Evolutionary conservation across 2,329 filamentous ascomycete genomes (phyloP), one percentile per base, ranked within the genome.

Genomic region (Chrysoporthe cubensis): DNA sequence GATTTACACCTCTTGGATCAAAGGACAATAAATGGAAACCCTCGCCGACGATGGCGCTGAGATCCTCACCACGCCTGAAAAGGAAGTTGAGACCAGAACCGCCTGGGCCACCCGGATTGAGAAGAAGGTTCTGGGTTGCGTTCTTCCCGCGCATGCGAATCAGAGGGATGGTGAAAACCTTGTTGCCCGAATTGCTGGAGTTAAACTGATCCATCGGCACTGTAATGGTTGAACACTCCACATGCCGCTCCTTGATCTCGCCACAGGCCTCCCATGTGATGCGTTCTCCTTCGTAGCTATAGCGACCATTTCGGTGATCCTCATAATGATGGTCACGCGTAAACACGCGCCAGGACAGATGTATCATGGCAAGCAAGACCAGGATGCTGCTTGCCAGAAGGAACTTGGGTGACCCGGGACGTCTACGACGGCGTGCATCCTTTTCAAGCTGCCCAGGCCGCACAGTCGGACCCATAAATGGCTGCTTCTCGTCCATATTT

Each of bases 91-190:
- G 71, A 2, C 83, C 83, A 54, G 80, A 80, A 9, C 73, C 82
- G 7, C 83, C 84, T 0, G 84, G 83, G 0, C 84, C 83, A 54
- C 83, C 83, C 0, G 82, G 81, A 69, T 84, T 84, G 16, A 84
- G 72, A 0, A 85, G 71, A 21, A 85, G 72, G 61, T 81, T 82
- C 58, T 77, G 75, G 14, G 78, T 81, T 13, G 80, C 79, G n/a
- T 81, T 78, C 43, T 75, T 75, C 26, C 79, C 80, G 32, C 82
- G 78, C 66, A 83, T 67, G n/a, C 83, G 80, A 18, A 83, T 76
- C 3, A 85, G 72, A 4, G 83, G 80, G 58, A 84, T 76, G 54
- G 72, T 77, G 69, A 84, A 84, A 7, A 76, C 80, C 72, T 80
- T 79, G 72, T 77, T 71, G 42, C 72, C 72, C 0, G 75, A 74